Percentiles rank a stretch among this genome's conserved stretches.
Conservation (phyloP, 2,329 filamentous ascomycete genomes). For the Sarocladium kiliense region DNA sequence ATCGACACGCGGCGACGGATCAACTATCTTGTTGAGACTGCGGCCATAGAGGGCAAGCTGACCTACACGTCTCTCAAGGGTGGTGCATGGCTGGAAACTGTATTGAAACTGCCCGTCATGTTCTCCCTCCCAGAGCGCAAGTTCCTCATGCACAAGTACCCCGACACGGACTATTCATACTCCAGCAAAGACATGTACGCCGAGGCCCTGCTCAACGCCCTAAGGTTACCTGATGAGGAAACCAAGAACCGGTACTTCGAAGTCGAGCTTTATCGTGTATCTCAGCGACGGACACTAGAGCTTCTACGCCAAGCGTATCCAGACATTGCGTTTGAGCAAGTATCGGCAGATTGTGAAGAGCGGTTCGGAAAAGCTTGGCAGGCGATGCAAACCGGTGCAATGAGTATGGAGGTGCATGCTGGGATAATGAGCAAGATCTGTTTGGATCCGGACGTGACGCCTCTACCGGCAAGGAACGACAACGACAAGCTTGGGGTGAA, state of each 20-base stretch:
- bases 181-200: neutral
- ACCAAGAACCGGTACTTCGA: neutral
- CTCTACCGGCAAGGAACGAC: too few species aligned
- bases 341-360: neutral
- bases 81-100: neutral
- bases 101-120: neutral
- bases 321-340: neutral
- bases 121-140: neutral
- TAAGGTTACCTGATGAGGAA: neutral
- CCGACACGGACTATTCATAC: neutral
- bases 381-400: neutral
- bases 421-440: neutral
- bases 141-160: neutral
- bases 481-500: too few species aligned
- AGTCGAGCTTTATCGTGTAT: neutral
- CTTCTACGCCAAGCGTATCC: neutral
- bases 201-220: neutral
- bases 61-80: neutral
- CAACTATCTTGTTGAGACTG: neutral
- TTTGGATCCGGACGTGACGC: too few species aligned
- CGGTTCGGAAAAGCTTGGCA: neutral
- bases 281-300: neutral
- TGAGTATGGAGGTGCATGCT: neutral
- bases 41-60: neutral
- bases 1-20: neutral